A percentile compares a stretch with the other conserved stretches of the same genome.
Conservation (phyloP, 225 moss, liverwort and hornwort genomes). For the Lunularia cruciata region DNA sequence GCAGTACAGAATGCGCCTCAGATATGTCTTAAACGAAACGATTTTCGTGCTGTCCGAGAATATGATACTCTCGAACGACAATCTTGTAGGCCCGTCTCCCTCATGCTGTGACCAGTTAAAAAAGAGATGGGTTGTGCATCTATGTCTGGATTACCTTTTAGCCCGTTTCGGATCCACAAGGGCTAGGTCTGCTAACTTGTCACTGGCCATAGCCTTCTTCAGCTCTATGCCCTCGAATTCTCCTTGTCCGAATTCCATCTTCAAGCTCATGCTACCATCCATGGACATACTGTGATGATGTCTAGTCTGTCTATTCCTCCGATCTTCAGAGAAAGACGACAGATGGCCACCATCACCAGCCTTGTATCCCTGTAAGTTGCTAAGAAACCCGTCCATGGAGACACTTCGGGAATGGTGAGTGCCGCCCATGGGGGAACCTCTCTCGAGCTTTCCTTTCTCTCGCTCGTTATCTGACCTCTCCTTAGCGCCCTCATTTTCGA, state of each 20-base stretch:
- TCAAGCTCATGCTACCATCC: conserved; percentile 29
- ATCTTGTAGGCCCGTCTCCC: too few species aligned
- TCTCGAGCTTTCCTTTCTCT: conserved; percentile 22
- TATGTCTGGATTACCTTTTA: conserved; percentile 34
- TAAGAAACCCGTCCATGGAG: conserved; percentile 31
- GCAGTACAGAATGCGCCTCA: background rate
- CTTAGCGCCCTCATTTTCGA: conserved; percentile 23
- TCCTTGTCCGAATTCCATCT: conserved; percentile 26
- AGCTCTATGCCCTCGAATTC: conserved; percentile 32
- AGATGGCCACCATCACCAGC: conserved; percentile 18
- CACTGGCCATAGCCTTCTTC: conserved; percentile 31
- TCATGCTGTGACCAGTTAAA: too few species aligned
- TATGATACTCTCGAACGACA: too few species aligned
- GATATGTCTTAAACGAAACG: too few species aligned
- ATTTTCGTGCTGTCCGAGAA: too few species aligned
- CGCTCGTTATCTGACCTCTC: conserved; percentile 20
- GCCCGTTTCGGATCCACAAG: conserved; percentile 39
- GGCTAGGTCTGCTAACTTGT: conserved; percentile 37
- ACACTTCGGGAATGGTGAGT: conserved; percentile 33
- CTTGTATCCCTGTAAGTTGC: conserved; percentile 20
- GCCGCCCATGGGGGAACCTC: background rate
- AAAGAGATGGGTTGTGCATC: too few species aligned
- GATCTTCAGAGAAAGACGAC: conserved; percentile 21
- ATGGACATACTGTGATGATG: conserved; percentile 43
- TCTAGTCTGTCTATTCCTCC: conserved; percentile 20